These are phyloP conservation scores for Ploettnerulaceae sp. DNA, from an alignment of 2,329 filamentous ascomycete genomes.

Conservation along the genomic window DNA sequence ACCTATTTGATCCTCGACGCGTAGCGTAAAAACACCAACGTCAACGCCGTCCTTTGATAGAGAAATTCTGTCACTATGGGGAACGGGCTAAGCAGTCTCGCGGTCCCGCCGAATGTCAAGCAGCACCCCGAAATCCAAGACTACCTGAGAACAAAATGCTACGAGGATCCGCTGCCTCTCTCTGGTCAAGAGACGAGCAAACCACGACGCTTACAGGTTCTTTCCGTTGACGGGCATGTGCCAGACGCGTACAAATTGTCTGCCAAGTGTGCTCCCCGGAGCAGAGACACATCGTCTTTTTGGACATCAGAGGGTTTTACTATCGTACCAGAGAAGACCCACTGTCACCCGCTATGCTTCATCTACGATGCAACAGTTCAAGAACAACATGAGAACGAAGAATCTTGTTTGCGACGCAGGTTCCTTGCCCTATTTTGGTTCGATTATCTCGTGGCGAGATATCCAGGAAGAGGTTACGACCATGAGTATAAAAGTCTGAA, in stretches of 20 bases:
- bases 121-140: constrained; percentile 9
- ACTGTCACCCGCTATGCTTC: constrained; percentile 7
- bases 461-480: constrained; percentile 14
- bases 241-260: constrained; percentile 11
- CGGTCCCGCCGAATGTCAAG: constrained; percentile 6
- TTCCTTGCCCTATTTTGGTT: constrained; percentile 16
- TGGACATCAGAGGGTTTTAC: constrained; percentile 11
- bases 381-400: constrained; percentile 6
- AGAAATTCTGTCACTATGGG: constrained; percentile 6
- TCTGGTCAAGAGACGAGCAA: constrained; percentile 9
- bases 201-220: constrained; percentile 9
- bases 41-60: not conserved
- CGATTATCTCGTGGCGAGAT: constrained; percentile 14
- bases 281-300: constrained; percentile 9
- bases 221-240: constrained; percentile 11
- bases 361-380: constrained; percentile 11
- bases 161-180: constrained; percentile 1
- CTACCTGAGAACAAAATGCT: constrained; percentile 11
- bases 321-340: constrained; percentile 9
- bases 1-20: not conserved
- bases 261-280: constrained; percentile 4
- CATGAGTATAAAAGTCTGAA: constrained; percentile 13
- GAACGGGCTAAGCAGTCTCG: constrained; percentile 8
- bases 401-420: constrained; percentile 14
- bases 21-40: constrained; percentile 1